phyloP scores from a whole-genome alignment of 192 early-diverging fungal species.

The Coemansia sp. region DNA sequence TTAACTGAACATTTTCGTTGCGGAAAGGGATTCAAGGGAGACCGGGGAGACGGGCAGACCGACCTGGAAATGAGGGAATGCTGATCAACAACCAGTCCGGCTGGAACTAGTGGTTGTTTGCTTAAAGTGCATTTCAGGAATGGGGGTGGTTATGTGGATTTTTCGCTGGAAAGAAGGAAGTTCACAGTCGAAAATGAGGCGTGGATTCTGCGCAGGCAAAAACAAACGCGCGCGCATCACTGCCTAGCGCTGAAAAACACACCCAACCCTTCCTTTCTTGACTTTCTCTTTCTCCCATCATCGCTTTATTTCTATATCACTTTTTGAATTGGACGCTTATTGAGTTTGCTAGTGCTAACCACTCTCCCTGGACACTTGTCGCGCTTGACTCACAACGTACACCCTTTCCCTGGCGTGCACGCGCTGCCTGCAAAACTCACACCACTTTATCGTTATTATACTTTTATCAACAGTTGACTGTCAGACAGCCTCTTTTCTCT shows the following conservation, averaged over 20 bases:
- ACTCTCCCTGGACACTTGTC: neutral
- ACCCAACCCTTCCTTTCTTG: neutral
- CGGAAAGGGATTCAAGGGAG: neutral
- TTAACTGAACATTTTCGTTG: no score
- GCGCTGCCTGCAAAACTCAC: neutral
- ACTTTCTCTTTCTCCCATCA: neutral
- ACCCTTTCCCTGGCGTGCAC: neutral
- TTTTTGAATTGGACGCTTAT: neutral
- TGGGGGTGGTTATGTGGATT: no score
- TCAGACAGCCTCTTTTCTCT: neutral
- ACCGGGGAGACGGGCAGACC: neutral
- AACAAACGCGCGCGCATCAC: no score
- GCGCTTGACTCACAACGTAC: no score
- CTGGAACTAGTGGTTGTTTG: neutral
- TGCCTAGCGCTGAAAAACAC: neutral
- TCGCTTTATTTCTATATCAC: neutral
- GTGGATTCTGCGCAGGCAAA: no score
- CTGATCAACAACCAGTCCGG: neutral
- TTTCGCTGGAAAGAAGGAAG: neutral
- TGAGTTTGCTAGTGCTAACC: neutral
- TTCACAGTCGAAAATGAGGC: neutral
- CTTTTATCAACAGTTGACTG: neutral
- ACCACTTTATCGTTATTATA: neutral
- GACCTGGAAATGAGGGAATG: conserved; percentile 9
- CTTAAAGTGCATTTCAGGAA: neutral